phyloP scores from a whole-genome alignment of 2,329 filamentous ascomycete species.

The Basipetospora chlamydospora region DNA sequence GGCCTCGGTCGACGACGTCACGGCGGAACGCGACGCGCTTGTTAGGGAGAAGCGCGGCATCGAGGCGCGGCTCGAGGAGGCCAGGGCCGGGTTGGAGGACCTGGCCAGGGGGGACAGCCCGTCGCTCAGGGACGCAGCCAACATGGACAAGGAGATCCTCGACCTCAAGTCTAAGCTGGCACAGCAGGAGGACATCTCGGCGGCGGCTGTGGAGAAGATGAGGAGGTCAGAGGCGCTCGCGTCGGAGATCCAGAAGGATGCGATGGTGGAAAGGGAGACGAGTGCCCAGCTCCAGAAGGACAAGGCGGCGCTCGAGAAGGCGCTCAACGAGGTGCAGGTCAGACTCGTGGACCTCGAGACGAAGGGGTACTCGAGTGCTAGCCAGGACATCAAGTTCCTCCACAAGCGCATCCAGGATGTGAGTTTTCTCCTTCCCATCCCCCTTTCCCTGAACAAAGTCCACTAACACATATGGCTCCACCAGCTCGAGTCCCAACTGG shows the following conservation, averaged over 20 bases:
- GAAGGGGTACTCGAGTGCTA: slow-evolving; percentile 88
- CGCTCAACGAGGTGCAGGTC: slow-evolving; percentile 78
- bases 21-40: slow-evolving; percentile 71
- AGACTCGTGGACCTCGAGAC: slow-evolving; percentile 87
- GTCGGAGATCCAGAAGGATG: slow-evolving; percentile 85
- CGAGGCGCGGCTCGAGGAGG: slow-evolving; percentile 73
- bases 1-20: slow-evolving; percentile 70
- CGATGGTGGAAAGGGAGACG: slow-evolving; percentile 69
- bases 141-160: slow-evolving; percentile 75
- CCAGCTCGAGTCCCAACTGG: slow-evolving; percentile 77
- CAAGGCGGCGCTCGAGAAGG: slow-evolving; percentile 80
- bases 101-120: slow-evolving; percentile 74
- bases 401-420: slow-evolving; percentile 93
- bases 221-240: slow-evolving; percentile 76
- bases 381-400: slow-evolving; percentile 88
- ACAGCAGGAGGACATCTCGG: slow-evolving; percentile 84
- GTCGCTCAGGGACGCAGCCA: slow-evolving; percentile 77
- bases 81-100: slow-evolving; percentile 76
- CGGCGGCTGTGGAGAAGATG: slow-evolving; percentile 94
- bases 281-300: slow-evolving; percentile 75
- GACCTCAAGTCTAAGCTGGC: slow-evolving; percentile 80
- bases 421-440: slow-evolving; percentile 22
- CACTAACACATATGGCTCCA: not conserved
- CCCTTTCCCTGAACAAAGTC: not conserved
- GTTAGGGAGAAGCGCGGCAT: slow-evolving; percentile 81